Evolutionary conservation across 164 flowering plant genomes (phyloP).

Genomic region (Tetrastigma voinierianum): DNA sequence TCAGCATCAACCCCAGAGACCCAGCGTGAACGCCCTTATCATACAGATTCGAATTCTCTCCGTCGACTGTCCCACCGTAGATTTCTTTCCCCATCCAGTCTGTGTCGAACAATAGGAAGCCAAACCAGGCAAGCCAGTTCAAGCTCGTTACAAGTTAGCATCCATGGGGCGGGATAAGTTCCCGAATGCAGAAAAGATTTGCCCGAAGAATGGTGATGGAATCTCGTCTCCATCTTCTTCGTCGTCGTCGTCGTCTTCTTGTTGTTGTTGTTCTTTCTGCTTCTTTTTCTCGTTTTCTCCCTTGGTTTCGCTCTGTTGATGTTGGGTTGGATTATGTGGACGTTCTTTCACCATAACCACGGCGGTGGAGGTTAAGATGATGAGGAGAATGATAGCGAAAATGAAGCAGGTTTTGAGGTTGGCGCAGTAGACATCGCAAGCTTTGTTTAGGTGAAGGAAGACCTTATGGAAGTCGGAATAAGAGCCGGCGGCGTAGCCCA

Average conservation of each 20-base stretch:
- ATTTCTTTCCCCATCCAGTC: slow-evolving; percentile 92
- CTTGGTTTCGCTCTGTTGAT: too few relatives aligned
- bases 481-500: slow-evolving; percentile 35
- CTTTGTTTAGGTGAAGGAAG: slow-evolving; percentile 59
- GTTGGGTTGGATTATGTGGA: background rate
- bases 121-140: slow-evolving; percentile 91
- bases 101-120: slow-evolving; percentile 64
- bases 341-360: slow-evolving; percentile 36
- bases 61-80: slow-evolving; percentile 45
- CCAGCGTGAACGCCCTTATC: slow-evolving; percentile 62
- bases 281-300: too few relatives aligned
- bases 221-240: background rate
- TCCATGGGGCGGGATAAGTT: slow-evolving; percentile 51
- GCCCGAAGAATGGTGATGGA: slow-evolving; percentile 36
- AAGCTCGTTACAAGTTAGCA: slow-evolving; percentile 62
- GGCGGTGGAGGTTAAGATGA: slow-evolving; percentile 35
- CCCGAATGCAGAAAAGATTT: slow-evolving; percentile 39
- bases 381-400: slow-evolving; percentile 48
- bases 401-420: slow-evolving; percentile 73
- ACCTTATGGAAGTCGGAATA: slow-evolving; percentile 38
- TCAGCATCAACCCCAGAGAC: slow-evolving; percentile 65
- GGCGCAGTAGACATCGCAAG: slow-evolving; percentile 77
- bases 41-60: slow-evolving; percentile 27
- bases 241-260: too few relatives aligned
- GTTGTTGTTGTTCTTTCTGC: too few relatives aligned